Base-by-base conservation (phyloP, 257 asterid genomes). In the Solanum bulbocastanum region DNA sequence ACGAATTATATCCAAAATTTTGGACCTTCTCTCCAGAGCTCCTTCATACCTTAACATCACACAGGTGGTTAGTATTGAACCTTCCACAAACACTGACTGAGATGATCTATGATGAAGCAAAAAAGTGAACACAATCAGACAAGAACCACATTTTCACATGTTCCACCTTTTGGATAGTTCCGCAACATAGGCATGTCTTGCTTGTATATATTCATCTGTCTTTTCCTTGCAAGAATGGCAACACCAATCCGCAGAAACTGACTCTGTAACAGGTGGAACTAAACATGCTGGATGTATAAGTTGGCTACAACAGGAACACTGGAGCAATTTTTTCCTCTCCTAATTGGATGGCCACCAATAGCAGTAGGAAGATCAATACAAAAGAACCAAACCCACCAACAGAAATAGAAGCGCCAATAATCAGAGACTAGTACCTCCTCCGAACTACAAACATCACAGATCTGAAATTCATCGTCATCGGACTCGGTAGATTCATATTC, bases 381-480 rank as follows among this genome's bases (percentile, higher is more conserved):
- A 56, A 68, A 85, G 75, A 68, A 72, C 4, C 36, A 39, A 87
- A 83, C 16, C 9, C 52, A 87, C 69, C 85, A 44, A 82, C 44
- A 32, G 68, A 82, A 82, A 30, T 82, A 82, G 69, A n/a, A 82
- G 20, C 3, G 18, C 30, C 69, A 46, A 82, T 39, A 82, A 30
- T 49, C 69, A 49, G 69, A 20, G 85, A 83, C 73, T 40, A 44
- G 46, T 88, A 96, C 99, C 98, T 92, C 99, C 91, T 95, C 99
- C n/a, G 92, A 93, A 91, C 91, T 93, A 93, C 99, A 97, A 87
- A 96, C 84, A 89, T 88, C 91, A 91, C 99, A 97, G 88, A 97
- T 95, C 94, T 97, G 98, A 91, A 97, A 95, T 90, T 97, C 99
- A 87, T 97, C 98, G 91, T 97, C 98, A 93, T 97, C 98, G 73